These are phyloP conservation scores for Pichia cephalocereana DNA, from an alignment of 805 yeast genomes.

Conservation along the genomic window DNA sequence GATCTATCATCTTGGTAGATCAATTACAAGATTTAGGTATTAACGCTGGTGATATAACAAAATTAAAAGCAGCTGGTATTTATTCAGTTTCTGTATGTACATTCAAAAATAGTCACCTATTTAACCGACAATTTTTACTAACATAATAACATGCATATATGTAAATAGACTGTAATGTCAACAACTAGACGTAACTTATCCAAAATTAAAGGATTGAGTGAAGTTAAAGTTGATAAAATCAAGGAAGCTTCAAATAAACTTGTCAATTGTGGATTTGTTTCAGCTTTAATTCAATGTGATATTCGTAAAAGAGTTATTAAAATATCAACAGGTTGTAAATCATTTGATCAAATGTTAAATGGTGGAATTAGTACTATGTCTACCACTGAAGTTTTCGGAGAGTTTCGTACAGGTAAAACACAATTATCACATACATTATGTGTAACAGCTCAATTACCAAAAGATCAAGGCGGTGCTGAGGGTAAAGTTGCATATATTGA, in stretches of 20 bases:
- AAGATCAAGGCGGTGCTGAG: conserved; percentile 68
- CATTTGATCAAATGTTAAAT: conserved; percentile 58
- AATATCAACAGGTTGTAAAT: conserved; percentile 64
- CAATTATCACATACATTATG: conserved; percentile 73
- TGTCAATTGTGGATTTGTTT: conserved; percentile 58
- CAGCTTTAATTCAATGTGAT: conserved; percentile 62
- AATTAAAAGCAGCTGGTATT: conserved; percentile 57
- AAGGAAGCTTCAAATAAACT: conserved; percentile 65
- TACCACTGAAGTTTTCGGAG: conserved; percentile 73
- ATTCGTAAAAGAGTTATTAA: conserved; percentile 54
- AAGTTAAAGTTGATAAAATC: conserved; percentile 66
- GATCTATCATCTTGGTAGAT: conserved; percentile 32
- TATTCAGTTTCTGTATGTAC: conserved; percentile 47
- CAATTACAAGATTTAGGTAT: conserved; percentile 60
- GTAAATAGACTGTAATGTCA: conserved; percentile 36
- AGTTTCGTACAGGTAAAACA: conserved; percentile 75
- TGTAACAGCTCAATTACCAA: conserved; percentile 66
- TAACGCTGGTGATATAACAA: conserved; percentile 61
- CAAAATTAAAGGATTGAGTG: conserved; percentile 59
- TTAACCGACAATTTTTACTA: background rate
- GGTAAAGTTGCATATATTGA: conserved; percentile 75
- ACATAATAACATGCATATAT: background rate
- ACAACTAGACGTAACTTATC: conserved; percentile 58
- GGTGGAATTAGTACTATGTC: conserved; percentile 75
- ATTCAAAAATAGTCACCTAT: too few relatives aligned